Conservation (phyloP, 148 eudicot genomes). For the Dysphania ambrosioides region DNA sequence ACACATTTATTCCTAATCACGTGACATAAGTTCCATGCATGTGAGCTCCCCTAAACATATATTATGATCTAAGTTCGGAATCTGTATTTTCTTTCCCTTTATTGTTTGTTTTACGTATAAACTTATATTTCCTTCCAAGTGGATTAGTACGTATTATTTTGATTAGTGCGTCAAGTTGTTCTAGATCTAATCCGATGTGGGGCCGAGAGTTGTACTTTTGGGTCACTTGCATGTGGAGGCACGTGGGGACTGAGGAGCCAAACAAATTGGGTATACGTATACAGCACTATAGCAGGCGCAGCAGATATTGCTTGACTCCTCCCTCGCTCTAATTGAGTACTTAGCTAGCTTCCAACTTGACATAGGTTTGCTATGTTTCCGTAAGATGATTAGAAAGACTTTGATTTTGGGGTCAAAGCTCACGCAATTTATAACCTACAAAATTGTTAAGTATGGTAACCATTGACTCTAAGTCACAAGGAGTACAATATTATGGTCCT, state of each 20-base stretch:
- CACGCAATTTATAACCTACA: not conserved
- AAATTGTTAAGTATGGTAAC: too few relatives aligned
- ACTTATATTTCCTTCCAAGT: not conserved
- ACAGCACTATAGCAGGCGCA: not conserved
- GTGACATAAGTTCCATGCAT: slow-evolving; percentile 18
- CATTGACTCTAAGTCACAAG: too few relatives aligned
- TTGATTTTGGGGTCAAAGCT: not conserved
- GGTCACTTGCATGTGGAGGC: slow-evolving; percentile 30
- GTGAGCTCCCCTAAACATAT: not conserved
- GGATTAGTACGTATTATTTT: not conserved
- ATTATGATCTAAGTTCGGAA: slow-evolving; percentile 22
- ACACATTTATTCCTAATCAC: slow-evolving; percentile 19
- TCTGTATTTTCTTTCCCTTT: slow-evolving; percentile 1
- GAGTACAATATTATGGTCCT: too few relatives aligned
- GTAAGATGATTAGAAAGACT: not conserved
- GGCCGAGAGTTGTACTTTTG: slow-evolving; percentile 27
- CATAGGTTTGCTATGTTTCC: not conserved
- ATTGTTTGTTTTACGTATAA: too few relatives aligned
- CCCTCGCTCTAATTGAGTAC: not conserved
- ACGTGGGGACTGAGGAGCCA: slow-evolving; percentile 26
- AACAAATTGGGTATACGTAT: too few relatives aligned
- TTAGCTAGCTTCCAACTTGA: not conserved
- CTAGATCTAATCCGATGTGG: slow-evolving; percentile 14
- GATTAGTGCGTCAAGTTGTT: not conserved
- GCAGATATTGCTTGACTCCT: not conserved